Evolutionary conservation across 2,329 filamentous ascomycete species (phyloP).

Genomic region (Apiospora kogelbergensis): DNA sequence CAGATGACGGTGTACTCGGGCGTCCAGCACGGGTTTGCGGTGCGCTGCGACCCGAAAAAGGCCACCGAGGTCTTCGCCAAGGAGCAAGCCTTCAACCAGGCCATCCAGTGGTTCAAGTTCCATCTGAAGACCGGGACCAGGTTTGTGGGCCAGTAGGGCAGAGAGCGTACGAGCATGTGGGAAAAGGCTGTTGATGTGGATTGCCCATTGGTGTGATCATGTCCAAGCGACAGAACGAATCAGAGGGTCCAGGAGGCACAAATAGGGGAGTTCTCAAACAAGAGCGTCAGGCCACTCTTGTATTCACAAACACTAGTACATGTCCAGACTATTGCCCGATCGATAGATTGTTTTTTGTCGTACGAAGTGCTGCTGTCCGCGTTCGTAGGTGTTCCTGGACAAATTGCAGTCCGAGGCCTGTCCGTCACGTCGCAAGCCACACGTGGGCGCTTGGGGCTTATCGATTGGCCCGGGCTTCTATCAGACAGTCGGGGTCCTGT

Average conservation of each 20-base stretch:
- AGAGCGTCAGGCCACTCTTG: not conserved
- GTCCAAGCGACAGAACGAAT: not conserved
- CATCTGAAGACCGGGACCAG: not conserved
- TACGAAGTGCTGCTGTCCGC: not conserved
- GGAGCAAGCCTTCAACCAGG: constrained; percentile 16
- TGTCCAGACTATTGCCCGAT: not conserved
- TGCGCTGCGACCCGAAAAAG: constrained; percentile 60
- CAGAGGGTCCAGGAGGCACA: not conserved
- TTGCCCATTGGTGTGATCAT: not conserved
- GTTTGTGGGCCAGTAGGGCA: not conserved
- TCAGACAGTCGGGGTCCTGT: not conserved
- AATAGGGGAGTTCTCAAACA: not conserved
- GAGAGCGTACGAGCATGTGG: too few species aligned
- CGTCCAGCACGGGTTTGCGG: constrained; percentile 71
- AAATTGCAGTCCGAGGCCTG: not conserved
- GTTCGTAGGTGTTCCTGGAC: too few species aligned
- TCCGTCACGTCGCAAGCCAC: not conserved
- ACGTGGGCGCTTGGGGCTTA: not conserved
- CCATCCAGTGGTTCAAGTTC: constrained; percentile 47
- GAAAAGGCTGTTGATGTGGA: not conserved
- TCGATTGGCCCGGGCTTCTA: not conserved
- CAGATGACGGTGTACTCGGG: constrained; percentile 73
- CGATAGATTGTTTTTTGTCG: not conserved
- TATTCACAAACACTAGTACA: not conserved
- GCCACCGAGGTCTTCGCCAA: constrained; percentile 51